These are phyloP conservation scores for Trypanosoma brucei DNA, from an alignment of 208 protist genomes.

Conservation along the genomic window DNA sequence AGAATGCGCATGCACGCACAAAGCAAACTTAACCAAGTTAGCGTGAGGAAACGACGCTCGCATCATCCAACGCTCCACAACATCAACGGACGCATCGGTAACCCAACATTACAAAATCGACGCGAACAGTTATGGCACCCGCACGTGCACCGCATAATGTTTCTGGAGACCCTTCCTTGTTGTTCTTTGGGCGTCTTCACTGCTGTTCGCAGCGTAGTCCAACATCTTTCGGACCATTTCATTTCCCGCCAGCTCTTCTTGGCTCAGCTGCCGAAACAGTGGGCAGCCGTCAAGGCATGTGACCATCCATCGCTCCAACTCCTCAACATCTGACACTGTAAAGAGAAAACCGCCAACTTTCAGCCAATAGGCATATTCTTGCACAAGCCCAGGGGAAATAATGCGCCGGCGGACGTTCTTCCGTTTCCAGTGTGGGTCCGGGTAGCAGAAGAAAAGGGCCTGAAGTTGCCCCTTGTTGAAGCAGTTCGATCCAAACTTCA, in stretches of 20 bases:
- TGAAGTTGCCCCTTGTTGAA: slow-evolving; percentile 94
- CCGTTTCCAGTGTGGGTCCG: slow-evolving; percentile 98
- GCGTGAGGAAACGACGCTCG: too few relatives aligned
- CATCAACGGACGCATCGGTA: too few relatives aligned
- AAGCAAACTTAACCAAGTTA: too few relatives aligned
- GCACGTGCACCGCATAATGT: slow-evolving; percentile 77
- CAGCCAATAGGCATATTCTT: slow-evolving; percentile 97
- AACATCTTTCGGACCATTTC: slow-evolving; percentile 50
- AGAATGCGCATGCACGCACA: too few relatives aligned
- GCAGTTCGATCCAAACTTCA: slow-evolving; percentile 97
- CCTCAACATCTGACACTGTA: slow-evolving; percentile 94
- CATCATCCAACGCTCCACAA: too few relatives aligned
- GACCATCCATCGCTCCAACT: slow-evolving; percentile 92
- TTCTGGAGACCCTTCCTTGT: slow-evolving; percentile 74
- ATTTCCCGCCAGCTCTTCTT: slow-evolving; percentile 47
- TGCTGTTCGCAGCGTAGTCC: slow-evolving; percentile 51
- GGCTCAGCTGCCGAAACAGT: slow-evolving; percentile 85
- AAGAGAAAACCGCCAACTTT: slow-evolving; percentile 92
- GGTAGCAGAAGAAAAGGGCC: slow-evolving; percentile 97
- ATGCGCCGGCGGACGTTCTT: slow-evolving; percentile 96
- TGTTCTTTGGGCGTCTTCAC: slow-evolving; percentile 86
- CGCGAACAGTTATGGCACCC: slow-evolving; percentile 22
- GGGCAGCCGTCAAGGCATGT: slow-evolving; percentile 91
- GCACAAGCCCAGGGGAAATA: slow-evolving; percentile 92
- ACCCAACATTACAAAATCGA: too few relatives aligned